Percentiles rank a stretch among this genome's conserved stretches.
phyloP scores from a whole-genome alignment of 2,329 filamentous ascomycete genomes.

The Pseudopyrenochaeta lycopersici region DNA sequence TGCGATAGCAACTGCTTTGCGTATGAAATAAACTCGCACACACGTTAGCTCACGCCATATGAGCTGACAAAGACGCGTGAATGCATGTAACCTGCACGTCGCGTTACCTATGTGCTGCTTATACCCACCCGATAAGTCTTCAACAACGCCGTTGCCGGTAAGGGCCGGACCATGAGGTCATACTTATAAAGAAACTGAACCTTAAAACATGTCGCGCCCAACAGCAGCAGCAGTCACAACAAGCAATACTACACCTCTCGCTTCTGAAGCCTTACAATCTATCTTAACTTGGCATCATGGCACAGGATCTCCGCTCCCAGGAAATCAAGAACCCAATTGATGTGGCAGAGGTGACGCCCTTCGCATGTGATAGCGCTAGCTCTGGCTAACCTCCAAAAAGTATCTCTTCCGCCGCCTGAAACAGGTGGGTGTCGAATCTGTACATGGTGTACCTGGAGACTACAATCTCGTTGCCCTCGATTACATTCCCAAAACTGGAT shows the following conservation, averaged over 20 bases:
- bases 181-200: not conserved
- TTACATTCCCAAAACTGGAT: slow-evolving; percentile 62
- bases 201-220: slow-evolving; percentile 17
- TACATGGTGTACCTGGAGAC: slow-evolving; percentile 59
- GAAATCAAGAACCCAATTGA: slow-evolving; percentile 59
- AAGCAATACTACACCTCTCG: slow-evolving; percentile 6
- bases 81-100: slow-evolving; percentile 17
- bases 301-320: slow-evolving; percentile 52
- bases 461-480: slow-evolving; percentile 63
- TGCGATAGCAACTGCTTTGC: not conserved
- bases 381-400: slow-evolving; percentile 22
- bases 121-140: slow-evolving; percentile 14
- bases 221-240: slow-evolving; percentile 10
- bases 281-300: slow-evolving; percentile 33
- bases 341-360: slow-evolving; percentile 63
- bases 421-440: slow-evolving; percentile 54
- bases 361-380: not conserved
- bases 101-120: slow-evolving; percentile 18
- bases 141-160: slow-evolving; percentile 19
- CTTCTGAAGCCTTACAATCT: slow-evolving; percentile 3
- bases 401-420: slow-evolving; percentile 53
- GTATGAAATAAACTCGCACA: not conserved
- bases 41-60: slow-evolving; percentile 27
- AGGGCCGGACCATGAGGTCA: slow-evolving; percentile 14
- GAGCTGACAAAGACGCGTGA: slow-evolving; percentile 19